A percentile compares a stretch with the other conserved stretches of the same genome.
These are phyloP conservation scores for Diaporthe vaccinii DNA, from an alignment of 2,329 filamentous ascomycete species.

Conservation along the genomic window DNA sequence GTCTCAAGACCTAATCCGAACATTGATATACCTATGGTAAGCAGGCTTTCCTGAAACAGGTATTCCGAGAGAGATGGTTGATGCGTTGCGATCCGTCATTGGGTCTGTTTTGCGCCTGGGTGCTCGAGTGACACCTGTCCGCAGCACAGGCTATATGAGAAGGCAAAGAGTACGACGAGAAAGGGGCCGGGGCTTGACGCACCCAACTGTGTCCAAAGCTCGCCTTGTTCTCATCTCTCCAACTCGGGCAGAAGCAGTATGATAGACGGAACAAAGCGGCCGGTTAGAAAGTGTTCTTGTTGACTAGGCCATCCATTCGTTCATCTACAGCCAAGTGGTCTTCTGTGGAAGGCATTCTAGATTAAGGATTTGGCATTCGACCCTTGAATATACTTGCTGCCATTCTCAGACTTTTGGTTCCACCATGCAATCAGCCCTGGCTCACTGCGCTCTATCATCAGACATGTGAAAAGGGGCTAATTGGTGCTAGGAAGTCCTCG, in stretches of 20 bases:
- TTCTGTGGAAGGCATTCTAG: not conserved
- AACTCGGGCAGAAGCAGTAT: not conserved
- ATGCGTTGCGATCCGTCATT: not conserved
- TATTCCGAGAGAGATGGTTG: not conserved
- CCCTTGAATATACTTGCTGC: not conserved
- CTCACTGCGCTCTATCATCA: not conserved
- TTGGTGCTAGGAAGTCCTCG: conserved; percentile 52
- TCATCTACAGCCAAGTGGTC: not conserved
- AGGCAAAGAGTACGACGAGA: not conserved
- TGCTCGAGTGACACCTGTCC: conserved; percentile 21
- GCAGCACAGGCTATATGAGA: not conserved
- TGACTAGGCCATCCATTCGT: not conserved
- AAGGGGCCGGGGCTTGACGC: not conserved
- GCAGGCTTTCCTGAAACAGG: conserved; percentile 38
- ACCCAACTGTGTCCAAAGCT: not conserved
- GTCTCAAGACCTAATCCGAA: conserved; percentile 55
- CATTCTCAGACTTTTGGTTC: not conserved
- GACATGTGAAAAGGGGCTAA: not conserved
- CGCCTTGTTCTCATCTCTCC: not conserved
- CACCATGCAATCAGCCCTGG: not conserved
- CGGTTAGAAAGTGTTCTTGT: not conserved
- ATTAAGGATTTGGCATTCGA: not conserved
- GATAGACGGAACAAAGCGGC: not conserved
- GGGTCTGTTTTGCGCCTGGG: not conserved
- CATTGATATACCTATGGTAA: conserved; percentile 55